Evolutionary conservation across 2,329 filamentous ascomycete species (phyloP).

Genomic region (Gliomastix tumulicola): DNA sequence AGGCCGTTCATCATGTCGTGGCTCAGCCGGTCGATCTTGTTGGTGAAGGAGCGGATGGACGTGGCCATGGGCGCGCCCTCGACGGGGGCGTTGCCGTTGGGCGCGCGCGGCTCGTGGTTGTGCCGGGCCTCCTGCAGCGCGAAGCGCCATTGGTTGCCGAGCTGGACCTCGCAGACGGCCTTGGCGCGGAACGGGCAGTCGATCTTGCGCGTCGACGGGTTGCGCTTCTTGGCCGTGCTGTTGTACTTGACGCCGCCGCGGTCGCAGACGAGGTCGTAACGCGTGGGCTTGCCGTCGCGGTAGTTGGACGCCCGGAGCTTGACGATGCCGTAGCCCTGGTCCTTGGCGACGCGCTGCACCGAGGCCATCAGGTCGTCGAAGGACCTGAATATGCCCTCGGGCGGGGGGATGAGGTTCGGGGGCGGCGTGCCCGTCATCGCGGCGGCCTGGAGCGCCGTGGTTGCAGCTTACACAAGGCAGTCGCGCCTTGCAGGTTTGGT

Average conservation of each 20-base stretch:
- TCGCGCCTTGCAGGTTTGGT: conserved; percentile 9
- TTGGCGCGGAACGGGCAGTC: conserved; percentile 58
- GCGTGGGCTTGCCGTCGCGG: conserved; percentile 54
- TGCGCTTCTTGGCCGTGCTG: conserved; percentile 59
- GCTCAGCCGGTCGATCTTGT: conserved; percentile 52
- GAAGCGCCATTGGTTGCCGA: conserved; percentile 59
- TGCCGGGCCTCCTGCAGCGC: conserved; percentile 52
- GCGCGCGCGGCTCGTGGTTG: conserved; percentile 53
- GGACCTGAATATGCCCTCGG: conserved; percentile 52
- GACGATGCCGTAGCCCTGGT: conserved; percentile 56
- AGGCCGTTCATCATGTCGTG: conserved; percentile 50
- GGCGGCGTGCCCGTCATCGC: conserved; percentile 40
- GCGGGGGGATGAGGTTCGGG: conserved; percentile 43
- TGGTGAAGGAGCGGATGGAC: conserved; percentile 48
- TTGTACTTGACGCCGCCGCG: conserved; percentile 58
- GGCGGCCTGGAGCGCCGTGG: conserved; percentile 23
- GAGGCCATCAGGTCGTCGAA: conserved; percentile 53
- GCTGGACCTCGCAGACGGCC: conserved; percentile 56
- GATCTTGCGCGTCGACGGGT: conserved; percentile 56
- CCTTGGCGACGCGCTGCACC: conserved; percentile 53
- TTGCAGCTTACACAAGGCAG: conserved; percentile 8
- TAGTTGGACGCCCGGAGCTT: conserved; percentile 59
- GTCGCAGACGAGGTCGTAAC: conserved; percentile 57
- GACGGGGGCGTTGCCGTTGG: conserved; percentile 45
- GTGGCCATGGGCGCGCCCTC: conserved; percentile 52